Conservation (phyloP, 2,329 filamentous ascomycete species). For the Aquanectria penicillioides region DNA sequence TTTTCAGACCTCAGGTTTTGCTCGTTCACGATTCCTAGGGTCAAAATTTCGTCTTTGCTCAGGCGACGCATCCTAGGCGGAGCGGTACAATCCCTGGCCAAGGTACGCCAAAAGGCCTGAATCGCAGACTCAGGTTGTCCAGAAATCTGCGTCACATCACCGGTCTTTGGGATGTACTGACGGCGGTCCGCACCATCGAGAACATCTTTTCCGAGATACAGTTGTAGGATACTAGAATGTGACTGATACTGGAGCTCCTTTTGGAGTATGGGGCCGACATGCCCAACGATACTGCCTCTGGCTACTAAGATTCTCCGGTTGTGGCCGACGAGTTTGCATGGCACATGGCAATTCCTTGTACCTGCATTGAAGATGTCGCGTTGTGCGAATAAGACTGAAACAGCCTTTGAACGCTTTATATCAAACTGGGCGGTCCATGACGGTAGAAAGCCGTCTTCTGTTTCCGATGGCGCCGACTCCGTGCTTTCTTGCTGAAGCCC, state of each 20-base stretch:
- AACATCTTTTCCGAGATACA: not conserved
- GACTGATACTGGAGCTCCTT: too few relatives aligned
- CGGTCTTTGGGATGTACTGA: not conserved
- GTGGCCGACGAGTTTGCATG: not conserved
- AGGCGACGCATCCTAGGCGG: conserved; percentile 22
- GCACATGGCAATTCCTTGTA: not conserved
- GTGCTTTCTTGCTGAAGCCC: too few relatives aligned
- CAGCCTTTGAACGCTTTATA: not conserved
- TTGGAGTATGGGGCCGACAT: not conserved
- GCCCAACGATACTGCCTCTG: not conserved
- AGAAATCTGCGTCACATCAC: too few relatives aligned
- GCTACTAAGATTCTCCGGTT: not conserved
- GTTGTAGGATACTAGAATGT: too few relatives aligned
- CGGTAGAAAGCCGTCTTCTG: not conserved
- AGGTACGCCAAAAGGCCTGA: conserved; percentile 21
- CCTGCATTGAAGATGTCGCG: conserved; percentile 18
- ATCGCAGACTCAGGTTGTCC: not conserved
- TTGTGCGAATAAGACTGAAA: conserved; percentile 21
- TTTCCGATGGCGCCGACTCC: too few relatives aligned
- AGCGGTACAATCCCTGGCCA: conserved; percentile 14
- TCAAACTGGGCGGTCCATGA: conserved; percentile 24
- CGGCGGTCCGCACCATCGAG: accelerated
- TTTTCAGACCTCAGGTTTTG: not conserved
- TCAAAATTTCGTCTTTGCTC: not conserved
- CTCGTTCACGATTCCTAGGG: not conserved